Evolutionary conservation across 2,329 filamentous ascomycete species (phyloP).

Genomic region (Neonectria neomacrospora): DNA sequence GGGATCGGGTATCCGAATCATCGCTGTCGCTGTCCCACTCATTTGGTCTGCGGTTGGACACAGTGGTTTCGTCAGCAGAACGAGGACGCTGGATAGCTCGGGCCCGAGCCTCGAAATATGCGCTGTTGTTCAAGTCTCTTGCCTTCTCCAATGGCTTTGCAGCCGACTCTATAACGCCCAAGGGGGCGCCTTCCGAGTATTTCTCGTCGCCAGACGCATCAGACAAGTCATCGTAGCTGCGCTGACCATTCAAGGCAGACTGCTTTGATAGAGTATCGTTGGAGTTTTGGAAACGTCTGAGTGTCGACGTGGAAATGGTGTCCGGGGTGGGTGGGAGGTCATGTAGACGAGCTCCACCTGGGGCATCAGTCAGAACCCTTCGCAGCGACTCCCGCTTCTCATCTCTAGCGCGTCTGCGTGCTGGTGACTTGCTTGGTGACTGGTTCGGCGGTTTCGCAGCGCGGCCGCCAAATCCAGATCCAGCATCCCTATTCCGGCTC

Average conservation of each 20-base stretch:
- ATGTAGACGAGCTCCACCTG: conserved; percentile 53
- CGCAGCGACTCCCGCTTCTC: conserved; percentile 62
- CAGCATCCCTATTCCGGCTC: conserved; percentile 42
- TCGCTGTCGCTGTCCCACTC: conserved; percentile 59
- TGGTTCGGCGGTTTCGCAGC: conserved; percentile 12
- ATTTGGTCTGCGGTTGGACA: conserved; percentile 53
- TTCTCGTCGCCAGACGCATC: conserved; percentile 43
- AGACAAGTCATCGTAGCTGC: conserved; percentile 47
- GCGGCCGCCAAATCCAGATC: conserved; percentile 31
- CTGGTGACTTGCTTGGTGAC: conserved; percentile 36
- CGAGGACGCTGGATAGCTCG: conserved; percentile 54
- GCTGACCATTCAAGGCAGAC: conserved; percentile 44
- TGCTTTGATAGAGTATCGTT: conserved; percentile 58
- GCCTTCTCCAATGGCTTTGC: conserved; percentile 36
- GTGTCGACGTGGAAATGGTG: conserved; percentile 67
- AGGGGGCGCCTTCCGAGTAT: conserved; percentile 29
- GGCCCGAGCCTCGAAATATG: conserved; percentile 33
- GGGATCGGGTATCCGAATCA: conserved; percentile 55
- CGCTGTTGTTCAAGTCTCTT: conserved; percentile 36
- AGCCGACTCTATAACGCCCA: conserved; percentile 29
- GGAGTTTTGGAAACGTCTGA: conserved; percentile 62
- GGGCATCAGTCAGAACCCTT: conserved; percentile 61
- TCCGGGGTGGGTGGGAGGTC: conserved; percentile 69
- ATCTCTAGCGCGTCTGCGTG: conserved; percentile 50
- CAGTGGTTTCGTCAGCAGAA: conserved; percentile 59